Percentiles rank a stretch among this genome's conserved stretches.
Evolutionary conservation across 768 basidiomycete species (phyloP).

Genomic region (Daedaleopsis nitida): DNA sequence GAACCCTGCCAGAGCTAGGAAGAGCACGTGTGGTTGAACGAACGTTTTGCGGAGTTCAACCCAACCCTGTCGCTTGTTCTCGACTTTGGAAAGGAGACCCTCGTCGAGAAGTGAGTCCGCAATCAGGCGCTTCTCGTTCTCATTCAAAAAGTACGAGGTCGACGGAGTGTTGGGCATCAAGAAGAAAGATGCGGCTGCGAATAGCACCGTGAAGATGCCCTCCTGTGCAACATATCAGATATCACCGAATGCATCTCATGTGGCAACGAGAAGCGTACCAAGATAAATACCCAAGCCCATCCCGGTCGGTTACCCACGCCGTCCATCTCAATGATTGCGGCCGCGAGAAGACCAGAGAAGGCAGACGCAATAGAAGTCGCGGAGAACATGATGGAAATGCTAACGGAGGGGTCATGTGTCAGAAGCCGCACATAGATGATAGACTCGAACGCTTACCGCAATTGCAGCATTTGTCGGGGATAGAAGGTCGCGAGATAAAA

Average conservation of each 20-base stretch:
- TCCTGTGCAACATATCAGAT: conserved; percentile 35
- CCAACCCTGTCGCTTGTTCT: conserved; percentile 57
- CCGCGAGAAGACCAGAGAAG: conserved; percentile 66
- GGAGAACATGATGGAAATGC: conserved; percentile 43
- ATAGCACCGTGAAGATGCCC: conserved; percentile 62
- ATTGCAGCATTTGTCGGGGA: conserved; percentile 29
- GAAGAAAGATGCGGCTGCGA: conserved; percentile 54
- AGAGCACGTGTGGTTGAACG: conserved; percentile 54
- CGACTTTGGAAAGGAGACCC: conserved; percentile 39
- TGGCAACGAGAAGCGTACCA: conserved; percentile 34
- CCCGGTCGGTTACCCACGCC: conserved; percentile 53
- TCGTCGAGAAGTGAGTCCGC: conserved; percentile 1
- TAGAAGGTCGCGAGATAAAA: conserved; percentile 34
- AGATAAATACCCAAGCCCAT: conserved; percentile 72
- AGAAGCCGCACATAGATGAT: conserved; percentile 33
- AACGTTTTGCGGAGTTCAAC: conserved; percentile 51
- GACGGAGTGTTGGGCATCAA: conserved; percentile 39
- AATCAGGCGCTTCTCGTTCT: conserved; percentile 1
- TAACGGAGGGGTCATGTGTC: neutral
- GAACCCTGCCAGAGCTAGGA: conserved; percentile 54
- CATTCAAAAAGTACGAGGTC: conserved; percentile 5
- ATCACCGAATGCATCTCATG: neutral
- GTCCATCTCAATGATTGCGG: conserved; percentile 58
- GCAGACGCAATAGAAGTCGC: conserved; percentile 53
- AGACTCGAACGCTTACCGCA: conserved; percentile 27